phyloP scores from a whole-genome alignment of 768 basidiomycete genomes.

The Lactifluus pinguis region DNA sequence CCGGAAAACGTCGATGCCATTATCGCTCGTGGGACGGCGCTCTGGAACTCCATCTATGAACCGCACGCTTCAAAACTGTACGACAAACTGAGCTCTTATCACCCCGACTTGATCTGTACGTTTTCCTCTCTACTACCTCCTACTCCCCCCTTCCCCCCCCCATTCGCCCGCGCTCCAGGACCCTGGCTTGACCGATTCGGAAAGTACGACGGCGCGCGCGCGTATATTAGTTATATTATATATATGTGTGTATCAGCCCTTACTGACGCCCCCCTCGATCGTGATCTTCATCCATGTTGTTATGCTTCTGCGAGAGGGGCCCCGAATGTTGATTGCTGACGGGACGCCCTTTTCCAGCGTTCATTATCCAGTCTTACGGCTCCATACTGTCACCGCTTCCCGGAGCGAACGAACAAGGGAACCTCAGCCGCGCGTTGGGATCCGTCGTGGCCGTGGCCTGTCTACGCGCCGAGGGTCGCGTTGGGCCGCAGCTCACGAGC shows the following conservation, averaged over 20 bases:
- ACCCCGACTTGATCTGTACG: slow-evolving; percentile 91
- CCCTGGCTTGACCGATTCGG: neutral
- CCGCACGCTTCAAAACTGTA: slow-evolving; percentile 87
- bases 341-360: slow-evolving; percentile 37
- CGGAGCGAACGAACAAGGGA: slow-evolving; percentile 54
- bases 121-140: slow-evolving; percentile 23
- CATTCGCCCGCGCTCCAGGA: neutral
- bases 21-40: slow-evolving; percentile 51
- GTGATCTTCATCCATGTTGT: slow-evolving; percentile 8
- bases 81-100: slow-evolving; percentile 77
- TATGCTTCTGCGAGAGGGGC: neutral
- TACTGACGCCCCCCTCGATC: slow-evolving; percentile 9
- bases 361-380: slow-evolving; percentile 84
- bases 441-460: slow-evolving; percentile 81
- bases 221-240: neutral
- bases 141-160: neutral
- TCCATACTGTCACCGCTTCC: slow-evolving; percentile 68
- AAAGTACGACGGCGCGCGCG: neutral
- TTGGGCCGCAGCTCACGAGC: slow-evolving; percentile 80
- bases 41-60: slow-evolving; percentile 85
- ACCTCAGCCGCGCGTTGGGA: slow-evolving; percentile 75
- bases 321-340: slow-evolving; percentile 2
- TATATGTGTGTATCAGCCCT: neutral
- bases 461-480: slow-evolving; percentile 74
- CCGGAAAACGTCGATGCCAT: slow-evolving; percentile 62